Base-by-base conservation (phyloP, 345 rosid genomes). In the Noccaea bulbosa region DNA sequence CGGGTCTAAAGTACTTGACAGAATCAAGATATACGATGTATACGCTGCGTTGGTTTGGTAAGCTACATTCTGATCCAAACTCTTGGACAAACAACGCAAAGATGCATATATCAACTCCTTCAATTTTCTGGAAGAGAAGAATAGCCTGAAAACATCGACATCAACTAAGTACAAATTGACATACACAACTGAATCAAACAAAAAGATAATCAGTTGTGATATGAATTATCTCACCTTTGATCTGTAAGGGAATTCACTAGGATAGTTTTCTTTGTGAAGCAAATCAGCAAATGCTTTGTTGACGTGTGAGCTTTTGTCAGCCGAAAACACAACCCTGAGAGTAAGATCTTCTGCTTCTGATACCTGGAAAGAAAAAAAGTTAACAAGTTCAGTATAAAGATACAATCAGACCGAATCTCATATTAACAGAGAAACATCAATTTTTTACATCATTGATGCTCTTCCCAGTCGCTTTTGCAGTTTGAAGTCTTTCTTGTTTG, bases 71-170 rank as follows among this genome's bases (percentile, higher is more conserved):
- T 69, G 97, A 82, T 53, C 97, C 97, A 78, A 82, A 93, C 77
- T 93, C 98, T 75, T 93, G 97, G 37, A 87, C 91, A 68, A 91
- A 91, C 90, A 91, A 80, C 45, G 85, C 88, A 70, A 91, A 93
- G 14, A 93, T 81, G 81, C 96, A 93, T 30, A 91, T 82, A 79
- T 91, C 97, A 62, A 84, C 96, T 45, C 96, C 96, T 69, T 91
- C 96, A 44, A 93, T 82, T 84, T 86, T 93, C 78, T 93, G 98
- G 76, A 91, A 89, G 69, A 91, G 65, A 77, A 93, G 75, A 77
- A 93, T 70, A 40, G 83, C 97, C 98, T 91, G 87, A 27, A 70
- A 84, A 87, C 65, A 66, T 39, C 70, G 39, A 39, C 60, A 24
- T 24, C 57, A 72, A 2, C 4, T 6, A 39, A 45, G 43, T 37